Conservation (phyloP, 2,329 filamentous ascomycete genomes). For the Colletotrichum filicis region DNA sequence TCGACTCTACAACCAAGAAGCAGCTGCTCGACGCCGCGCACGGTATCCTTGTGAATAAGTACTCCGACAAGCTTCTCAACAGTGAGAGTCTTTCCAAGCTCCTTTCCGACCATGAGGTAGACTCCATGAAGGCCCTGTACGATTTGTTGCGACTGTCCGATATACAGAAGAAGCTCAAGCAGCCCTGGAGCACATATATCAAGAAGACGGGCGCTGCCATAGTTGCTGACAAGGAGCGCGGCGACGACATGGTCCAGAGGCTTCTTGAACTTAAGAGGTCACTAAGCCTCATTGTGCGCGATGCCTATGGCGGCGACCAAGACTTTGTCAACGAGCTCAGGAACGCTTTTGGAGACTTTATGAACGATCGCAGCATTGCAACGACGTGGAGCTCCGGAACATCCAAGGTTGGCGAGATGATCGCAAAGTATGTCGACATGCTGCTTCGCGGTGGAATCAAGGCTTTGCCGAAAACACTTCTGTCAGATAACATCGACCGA, state of each 20-base stretch:
- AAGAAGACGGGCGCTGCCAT: slow-evolving; percentile 78
- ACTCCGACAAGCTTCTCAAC: slow-evolving; percentile 74
- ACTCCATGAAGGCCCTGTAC: slow-evolving; percentile 81
- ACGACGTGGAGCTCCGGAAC: slow-evolving; percentile 83
- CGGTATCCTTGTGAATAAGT: slow-evolving; percentile 74
- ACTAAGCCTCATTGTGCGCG: slow-evolving; percentile 80
- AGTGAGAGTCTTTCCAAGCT: slow-evolving; percentile 76
- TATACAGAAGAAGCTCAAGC: slow-evolving; percentile 76
- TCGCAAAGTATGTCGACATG: slow-evolving; percentile 95
- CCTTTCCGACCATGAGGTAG: slow-evolving; percentile 75
- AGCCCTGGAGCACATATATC: slow-evolving; percentile 84
- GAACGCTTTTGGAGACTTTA: slow-evolving; percentile 88
- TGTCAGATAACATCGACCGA: slow-evolving; percentile 70
- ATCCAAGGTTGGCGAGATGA: slow-evolving; percentile 97
- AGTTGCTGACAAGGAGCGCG: slow-evolving; percentile 81
- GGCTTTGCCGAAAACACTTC: slow-evolving; percentile 76
- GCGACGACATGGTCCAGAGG: slow-evolving; percentile 86
- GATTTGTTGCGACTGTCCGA: slow-evolving; percentile 77
- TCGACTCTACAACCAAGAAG: slow-evolving; percentile 85
- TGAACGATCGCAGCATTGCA: slow-evolving; percentile 85
- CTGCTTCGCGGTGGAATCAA: slow-evolving; percentile 89
- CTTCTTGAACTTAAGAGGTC: slow-evolving; percentile 84
- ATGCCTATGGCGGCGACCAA: slow-evolving; percentile 82
- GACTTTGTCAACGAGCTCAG: slow-evolving; percentile 81
- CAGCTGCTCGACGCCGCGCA: slow-evolving; percentile 81